A percentile compares a stretch with the other conserved stretches of the same genome.
Evolutionary conservation across 352 stramenopile genomes (phyloP).

Genomic region (Phytophthora colocasiae): DNA sequence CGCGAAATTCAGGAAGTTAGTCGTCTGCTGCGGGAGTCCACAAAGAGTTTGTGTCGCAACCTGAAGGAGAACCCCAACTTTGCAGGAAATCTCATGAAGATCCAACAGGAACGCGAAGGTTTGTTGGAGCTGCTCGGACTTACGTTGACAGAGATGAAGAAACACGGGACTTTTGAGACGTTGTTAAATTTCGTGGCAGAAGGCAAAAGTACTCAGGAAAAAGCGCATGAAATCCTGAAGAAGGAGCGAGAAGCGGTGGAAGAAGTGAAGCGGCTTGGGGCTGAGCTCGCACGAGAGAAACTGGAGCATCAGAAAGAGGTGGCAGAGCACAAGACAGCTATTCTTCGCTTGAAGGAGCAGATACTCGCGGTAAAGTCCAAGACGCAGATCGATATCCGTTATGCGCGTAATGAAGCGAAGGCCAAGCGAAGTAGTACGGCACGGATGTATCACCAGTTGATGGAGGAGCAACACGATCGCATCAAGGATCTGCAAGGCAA

Average conservation of each 20-base stretch:
- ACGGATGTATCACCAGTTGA: constrained; percentile 82
- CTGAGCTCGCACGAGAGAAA: constrained; percentile 82
- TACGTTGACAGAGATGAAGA: constrained; percentile 74
- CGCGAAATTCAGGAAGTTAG: constrained; percentile 93
- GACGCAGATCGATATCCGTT: constrained; percentile 84
- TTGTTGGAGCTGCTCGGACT: constrained; percentile 79
- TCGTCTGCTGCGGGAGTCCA: constrained; percentile 88
- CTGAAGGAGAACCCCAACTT: constrained; percentile 96
- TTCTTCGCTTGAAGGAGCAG: constrained; percentile 86
- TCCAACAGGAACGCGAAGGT: constrained; percentile 89
- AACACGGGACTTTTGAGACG: constrained; percentile 76
- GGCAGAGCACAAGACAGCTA: constrained; percentile 67
- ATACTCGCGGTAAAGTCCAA: constrained; percentile 86
- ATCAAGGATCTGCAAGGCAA: constrained; percentile 73
- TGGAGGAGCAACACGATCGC: constrained; percentile 76
- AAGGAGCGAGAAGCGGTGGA: constrained; percentile 89
- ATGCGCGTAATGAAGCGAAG: constrained; percentile 83
- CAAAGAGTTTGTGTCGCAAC: constrained; percentile 92
- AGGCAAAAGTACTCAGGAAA: constrained; percentile 77
- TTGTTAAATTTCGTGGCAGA: constrained; percentile 81
- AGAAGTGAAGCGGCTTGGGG: constrained; percentile 86
- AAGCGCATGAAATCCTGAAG: constrained; percentile 83
- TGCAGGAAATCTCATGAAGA: constrained; percentile 92
- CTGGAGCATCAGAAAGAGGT: constrained; percentile 83
- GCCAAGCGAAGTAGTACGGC: constrained; percentile 84